phyloP scores from a whole-genome alignment of 164 flowering plant species.

The Dillenia suffruticosa region DNA sequence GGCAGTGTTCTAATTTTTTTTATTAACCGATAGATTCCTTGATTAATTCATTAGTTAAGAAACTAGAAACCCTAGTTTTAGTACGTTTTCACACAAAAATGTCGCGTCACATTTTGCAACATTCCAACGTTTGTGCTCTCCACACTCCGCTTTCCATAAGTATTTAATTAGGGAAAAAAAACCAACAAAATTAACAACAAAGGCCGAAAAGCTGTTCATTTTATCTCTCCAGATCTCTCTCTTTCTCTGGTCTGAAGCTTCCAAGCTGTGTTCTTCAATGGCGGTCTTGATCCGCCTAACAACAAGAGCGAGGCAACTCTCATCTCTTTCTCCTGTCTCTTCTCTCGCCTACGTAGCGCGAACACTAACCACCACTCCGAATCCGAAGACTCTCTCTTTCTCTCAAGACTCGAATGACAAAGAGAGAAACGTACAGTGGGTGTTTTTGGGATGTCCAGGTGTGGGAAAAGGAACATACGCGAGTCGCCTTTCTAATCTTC shows the following conservation, averaged over 20 bases:
- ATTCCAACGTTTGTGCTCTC: no score
- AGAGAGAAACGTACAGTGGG: constrained; percentile 70
- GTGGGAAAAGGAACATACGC: constrained; percentile 97
- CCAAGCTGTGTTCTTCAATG: constrained; percentile 18
- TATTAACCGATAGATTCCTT: no score
- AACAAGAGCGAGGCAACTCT: constrained; percentile 14
- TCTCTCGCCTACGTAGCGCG: neutral
- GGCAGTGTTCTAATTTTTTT: no score
- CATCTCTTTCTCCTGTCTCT: neutral
- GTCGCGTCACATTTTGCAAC: no score
- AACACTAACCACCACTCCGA: constrained; percentile 25
- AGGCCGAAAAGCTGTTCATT: no score
- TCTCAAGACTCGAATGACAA: constrained; percentile 24
- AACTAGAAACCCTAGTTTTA: no score
- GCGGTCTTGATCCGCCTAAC: constrained; percentile 36
- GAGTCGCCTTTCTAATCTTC: constrained; percentile 63
- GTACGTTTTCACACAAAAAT: no score
- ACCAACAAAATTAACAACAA: no score
- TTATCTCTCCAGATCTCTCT: neutral
- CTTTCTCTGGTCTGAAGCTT: constrained; percentile 6
- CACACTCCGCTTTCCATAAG: no score
- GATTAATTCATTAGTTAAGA: no score
- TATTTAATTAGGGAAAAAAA: no score
- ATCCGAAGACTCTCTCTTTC: constrained; percentile 11
- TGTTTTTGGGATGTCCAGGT: constrained; percentile 93